phyloP scores from a whole-genome alignment of 108 stramenopile species.

The Skeletonema potamos region DNA sequence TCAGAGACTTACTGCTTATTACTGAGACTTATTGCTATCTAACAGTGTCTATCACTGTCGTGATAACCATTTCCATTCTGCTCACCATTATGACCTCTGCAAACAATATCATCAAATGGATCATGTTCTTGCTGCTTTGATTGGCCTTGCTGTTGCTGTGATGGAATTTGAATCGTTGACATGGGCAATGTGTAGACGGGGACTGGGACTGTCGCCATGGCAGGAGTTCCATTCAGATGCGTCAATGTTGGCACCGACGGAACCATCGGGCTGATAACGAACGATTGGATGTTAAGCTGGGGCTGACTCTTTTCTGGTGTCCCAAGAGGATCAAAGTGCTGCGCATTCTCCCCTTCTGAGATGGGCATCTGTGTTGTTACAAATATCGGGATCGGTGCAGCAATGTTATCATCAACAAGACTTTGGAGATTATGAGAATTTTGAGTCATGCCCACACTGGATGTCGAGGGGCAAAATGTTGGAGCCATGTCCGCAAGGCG shows the following conservation, averaged over 20 bases:
- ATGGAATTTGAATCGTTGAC: background rate
- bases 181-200: background rate
- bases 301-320: conserved; percentile 14
- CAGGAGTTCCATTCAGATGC: background rate
- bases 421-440: background rate
- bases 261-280: background rate
- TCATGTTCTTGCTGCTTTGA: background rate
- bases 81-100: background rate
- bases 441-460: background rate
- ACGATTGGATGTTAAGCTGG: background rate
- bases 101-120: conserved; percentile 40
- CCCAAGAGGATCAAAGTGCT: conserved; percentile 32
- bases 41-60: background rate
- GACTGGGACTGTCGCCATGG: conserved; percentile 3
- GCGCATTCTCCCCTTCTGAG: background rate
- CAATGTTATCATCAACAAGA: background rate
- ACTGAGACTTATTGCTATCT: conserved; percentile 2
- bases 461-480: background rate
- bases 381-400: background rate
- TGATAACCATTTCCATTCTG: background rate
- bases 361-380: background rate
- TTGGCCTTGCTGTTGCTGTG: conserved; percentile 2
- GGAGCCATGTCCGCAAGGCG: background rate
- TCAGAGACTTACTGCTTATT: too few relatives aligned
- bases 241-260: background rate